phyloP scores from a whole-genome alignment of 805 yeast genomes.

The Debaryomyces hansenii region DNA sequence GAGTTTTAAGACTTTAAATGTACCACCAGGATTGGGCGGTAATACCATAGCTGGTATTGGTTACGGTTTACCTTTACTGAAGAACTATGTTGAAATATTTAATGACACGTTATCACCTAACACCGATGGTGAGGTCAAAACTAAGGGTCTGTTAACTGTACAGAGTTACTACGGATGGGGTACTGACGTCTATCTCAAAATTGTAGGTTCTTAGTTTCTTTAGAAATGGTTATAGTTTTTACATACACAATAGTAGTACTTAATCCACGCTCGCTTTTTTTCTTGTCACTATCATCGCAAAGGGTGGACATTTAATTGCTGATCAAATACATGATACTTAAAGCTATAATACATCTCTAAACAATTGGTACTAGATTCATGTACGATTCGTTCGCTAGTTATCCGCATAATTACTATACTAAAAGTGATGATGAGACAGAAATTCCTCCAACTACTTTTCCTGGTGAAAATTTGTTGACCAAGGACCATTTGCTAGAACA shows the following conservation, averaged over 20 bases:
- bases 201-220: not conserved
- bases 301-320: no score
- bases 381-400: not conserved
- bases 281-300: no score
- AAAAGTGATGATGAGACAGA: not conserved
- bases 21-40: constrained; percentile 71
- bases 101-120: constrained; percentile 28
- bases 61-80: constrained; percentile 86
- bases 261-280: no score
- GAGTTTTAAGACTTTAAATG: constrained; percentile 59
- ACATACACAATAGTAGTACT: no score
- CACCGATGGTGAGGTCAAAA: constrained; percentile 9
- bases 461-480: not conserved
- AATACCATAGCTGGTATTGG: constrained; percentile 91
- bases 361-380: not conserved
- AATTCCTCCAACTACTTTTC: constrained; percentile 9
- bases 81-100: constrained; percentile 42
- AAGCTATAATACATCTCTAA: no score
- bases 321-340: no score
- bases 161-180: constrained; percentile 48
- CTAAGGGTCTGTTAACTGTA: constrained; percentile 41
- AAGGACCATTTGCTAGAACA: constrained; percentile 5
- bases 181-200: constrained; percentile 44
- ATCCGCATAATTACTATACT: not conserved
- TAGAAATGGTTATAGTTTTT: no score